phyloP scores from a whole-genome alignment of 1,139 yeast species.

The Saccharomycopsis hybrid region DNA sequence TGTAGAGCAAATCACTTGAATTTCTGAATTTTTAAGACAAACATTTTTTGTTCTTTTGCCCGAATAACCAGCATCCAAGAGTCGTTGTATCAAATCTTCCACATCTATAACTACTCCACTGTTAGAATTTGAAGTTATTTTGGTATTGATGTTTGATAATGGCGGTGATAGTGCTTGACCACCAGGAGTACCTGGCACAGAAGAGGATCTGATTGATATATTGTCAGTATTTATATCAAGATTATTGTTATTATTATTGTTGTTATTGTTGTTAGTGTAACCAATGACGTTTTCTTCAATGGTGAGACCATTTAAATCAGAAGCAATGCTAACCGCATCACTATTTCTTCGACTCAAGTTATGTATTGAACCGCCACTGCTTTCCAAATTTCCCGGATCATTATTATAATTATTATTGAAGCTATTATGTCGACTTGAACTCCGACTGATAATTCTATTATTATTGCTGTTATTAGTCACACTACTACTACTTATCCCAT shows the following conservation, averaged over 20 bases:
- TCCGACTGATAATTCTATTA: background rate
- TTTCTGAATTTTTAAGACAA: constrained; percentile 82
- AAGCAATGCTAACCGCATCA: constrained; percentile 13
- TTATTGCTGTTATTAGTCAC: background rate
- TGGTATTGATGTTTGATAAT: constrained; percentile 9
- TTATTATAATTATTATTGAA: constrained; percentile 5
- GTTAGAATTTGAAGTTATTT: constrained; percentile 1
- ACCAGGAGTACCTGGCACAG: constrained; percentile 15
- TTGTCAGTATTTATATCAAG: background rate
- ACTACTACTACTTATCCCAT: constrained; percentile 14
- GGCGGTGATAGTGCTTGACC: constrained; percentile 8
- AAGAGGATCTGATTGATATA: constrained; percentile 5
- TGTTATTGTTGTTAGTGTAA: background rate
- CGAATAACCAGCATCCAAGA: constrained; percentile 90
- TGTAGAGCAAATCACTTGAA: constrained; percentile 74
- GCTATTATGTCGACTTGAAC: constrained; percentile 16
- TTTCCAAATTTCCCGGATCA: background rate
- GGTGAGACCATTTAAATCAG: constrained; percentile 1
- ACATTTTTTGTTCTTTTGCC: constrained; percentile 89
- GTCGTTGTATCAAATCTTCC: constrained; percentile 82
- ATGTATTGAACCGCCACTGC: background rate
- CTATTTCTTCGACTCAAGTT: constrained; percentile 11
- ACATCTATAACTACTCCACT: constrained; percentile 38
- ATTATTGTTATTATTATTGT: background rate
- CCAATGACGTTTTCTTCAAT: background rate